phyloP scores from a whole-genome alignment of 73 alveolate species.

The Stentor coeruleus region DNA sequence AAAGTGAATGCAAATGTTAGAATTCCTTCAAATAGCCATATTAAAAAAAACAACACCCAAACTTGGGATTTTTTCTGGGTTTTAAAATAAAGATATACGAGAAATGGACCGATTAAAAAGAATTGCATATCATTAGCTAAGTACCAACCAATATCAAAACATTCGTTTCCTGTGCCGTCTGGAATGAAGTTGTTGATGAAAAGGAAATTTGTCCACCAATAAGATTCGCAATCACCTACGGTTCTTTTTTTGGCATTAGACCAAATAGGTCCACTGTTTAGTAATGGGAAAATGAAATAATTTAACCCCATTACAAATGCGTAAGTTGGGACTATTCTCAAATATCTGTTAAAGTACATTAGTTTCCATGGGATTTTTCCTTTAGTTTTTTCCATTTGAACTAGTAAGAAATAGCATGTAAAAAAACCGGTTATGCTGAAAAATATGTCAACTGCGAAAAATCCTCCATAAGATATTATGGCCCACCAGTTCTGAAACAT shows the following conservation, averaged over 20 bases:
- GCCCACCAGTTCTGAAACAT: no score
- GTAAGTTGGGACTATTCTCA: neutral
- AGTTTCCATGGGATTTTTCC: neutral
- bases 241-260: neutral
- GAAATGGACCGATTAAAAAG: constrained; percentile 32
- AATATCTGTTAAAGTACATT: neutral
- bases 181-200: constrained; percentile 37
- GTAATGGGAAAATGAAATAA: neutral
- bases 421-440: neutral
- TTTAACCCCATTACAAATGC: neutral
- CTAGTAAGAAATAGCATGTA: neutral
- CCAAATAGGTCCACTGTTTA: neutral
- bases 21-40: no score
- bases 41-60: no score
- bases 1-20: no score
- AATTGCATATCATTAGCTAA: constrained; percentile 41
- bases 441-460: neutral
- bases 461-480: constrained; percentile 10
- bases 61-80: constrained; percentile 12
- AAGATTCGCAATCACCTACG: constrained; percentile 10
- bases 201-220: constrained; percentile 47
- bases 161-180: constrained; percentile 16
- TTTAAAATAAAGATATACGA: constrained; percentile 31
- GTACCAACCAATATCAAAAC: constrained; percentile 39
- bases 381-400: neutral